Base-by-base conservation (phyloP, 495 filamentous ascomycete genomes). In the Penicillium subrubescens region DNA sequence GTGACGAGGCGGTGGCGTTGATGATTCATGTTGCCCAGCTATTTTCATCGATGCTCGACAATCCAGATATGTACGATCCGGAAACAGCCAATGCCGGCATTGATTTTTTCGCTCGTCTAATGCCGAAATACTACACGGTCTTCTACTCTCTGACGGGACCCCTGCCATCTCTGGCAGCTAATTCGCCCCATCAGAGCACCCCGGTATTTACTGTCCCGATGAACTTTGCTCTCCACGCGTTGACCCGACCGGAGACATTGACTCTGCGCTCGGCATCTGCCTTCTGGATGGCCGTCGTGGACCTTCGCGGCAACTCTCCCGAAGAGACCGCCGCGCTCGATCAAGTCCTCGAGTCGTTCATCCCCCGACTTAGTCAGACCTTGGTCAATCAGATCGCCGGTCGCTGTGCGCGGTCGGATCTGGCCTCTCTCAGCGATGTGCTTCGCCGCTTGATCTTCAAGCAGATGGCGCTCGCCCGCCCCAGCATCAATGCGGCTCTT, bases 81-180 rank as follows among this genome's bases (percentile, higher is more conserved):
- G 93, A 97, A 69, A 83, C 96, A 29, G 82, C 90, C 4, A 88
- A 94, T 66, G 90, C 87, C 62, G 86, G 89, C 37, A 90, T 95
- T 62, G 87, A 91, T 46, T 87, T 95, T 64, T 73, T 91, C 34
- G 82, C 85, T 31, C 88, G 87, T 54, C 77, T 93, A 33, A 75
- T 95, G 57, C 82, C 84, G 5, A 88, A 84, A 66, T 89, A 93
- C 68, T 74, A 82, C 50, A 64, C 67, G 6, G 73, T 77, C 34
- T 63, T 82, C 2, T 82, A 81, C 57, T 69, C 73, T 12, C 67
- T 81, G 19, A 75, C 73, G 11, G 59, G 63, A 8, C 70, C 69
- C 27, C 58, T 70, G 5, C 67, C 65, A 12, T 54, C 62, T 12
- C 57, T 61, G 19, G 59, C 51, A 12, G 43, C 53, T 39, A 43